These are phyloP conservation scores for Epichloe festucae DNA, from an alignment of 2,329 filamentous ascomycete genomes.

Conservation along the genomic window DNA sequence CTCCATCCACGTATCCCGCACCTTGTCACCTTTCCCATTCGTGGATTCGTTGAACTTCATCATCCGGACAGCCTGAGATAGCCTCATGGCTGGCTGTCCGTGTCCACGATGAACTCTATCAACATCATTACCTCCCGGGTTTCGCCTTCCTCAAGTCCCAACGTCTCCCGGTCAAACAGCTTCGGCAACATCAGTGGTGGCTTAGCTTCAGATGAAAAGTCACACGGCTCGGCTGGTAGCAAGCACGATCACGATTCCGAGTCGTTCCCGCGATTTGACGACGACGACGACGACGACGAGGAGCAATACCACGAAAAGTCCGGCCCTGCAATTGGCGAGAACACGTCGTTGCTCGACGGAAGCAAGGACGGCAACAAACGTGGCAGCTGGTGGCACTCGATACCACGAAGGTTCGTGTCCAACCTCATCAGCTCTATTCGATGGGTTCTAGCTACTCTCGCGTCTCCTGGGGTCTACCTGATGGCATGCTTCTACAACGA, in stretches of 20 bases:
- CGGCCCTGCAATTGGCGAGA: constrained; percentile 36
- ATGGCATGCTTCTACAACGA: constrained; percentile 75
- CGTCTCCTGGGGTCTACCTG: constrained; percentile 69
- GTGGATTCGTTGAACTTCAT: neutral
- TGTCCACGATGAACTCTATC: constrained; percentile 82
- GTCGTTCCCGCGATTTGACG: constrained; percentile 22
- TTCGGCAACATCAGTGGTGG: constrained; percentile 39
- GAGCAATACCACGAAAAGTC: constrained; percentile 25
- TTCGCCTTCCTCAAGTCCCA: constrained; percentile 44
- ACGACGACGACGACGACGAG: constrained; percentile 21
- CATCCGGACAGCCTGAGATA: constrained; percentile 3
- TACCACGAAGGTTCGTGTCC: constrained; percentile 58
- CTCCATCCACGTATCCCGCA: neutral
- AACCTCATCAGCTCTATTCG: constrained; percentile 64
- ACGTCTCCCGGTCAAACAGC: constrained; percentile 47
- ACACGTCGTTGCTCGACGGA: constrained; percentile 45
- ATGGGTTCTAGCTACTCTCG: constrained; percentile 65
- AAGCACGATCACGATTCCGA: constrained; percentile 24
- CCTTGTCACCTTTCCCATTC: neutral
- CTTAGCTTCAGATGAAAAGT: constrained; percentile 29
- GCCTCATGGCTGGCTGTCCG: constrained; percentile 40
- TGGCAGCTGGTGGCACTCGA: constrained; percentile 36
- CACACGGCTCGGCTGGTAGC: constrained; percentile 19
- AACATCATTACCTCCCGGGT: constrained; percentile 85
- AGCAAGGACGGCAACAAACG: constrained; percentile 23